These are phyloP conservation scores for Hygrophoropsis aurantiaca DNA, from an alignment of 768 basidiomycete genomes.

Conservation along the genomic window DNA sequence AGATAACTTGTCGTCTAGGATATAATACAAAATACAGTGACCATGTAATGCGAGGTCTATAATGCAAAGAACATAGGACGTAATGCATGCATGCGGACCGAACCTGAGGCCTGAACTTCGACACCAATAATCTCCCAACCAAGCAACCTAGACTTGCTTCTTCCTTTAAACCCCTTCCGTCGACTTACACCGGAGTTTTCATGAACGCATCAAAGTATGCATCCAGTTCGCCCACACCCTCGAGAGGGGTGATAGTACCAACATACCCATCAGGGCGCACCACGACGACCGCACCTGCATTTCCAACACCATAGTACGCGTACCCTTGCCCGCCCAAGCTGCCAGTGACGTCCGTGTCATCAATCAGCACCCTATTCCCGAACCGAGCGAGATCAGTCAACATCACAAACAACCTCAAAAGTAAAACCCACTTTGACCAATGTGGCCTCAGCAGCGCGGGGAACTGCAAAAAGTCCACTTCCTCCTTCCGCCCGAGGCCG, in stretches of 20 bases:
- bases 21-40: no score
- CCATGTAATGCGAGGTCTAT: no score
- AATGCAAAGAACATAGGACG: no score
- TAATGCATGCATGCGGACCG: no score
- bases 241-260: slow-evolving; percentile 52
- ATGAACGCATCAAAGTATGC: slow-evolving; percentile 50
- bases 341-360: slow-evolving; percentile 49
- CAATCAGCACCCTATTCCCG: slow-evolving; percentile 53
- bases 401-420: neutral
- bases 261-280: slow-evolving; percentile 53
- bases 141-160: no score
- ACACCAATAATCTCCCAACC: no score
- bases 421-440: slow-evolving; percentile 40
- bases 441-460: slow-evolving; percentile 35
- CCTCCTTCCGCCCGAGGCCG: slow-evolving; percentile 30
- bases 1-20: no score
- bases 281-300: slow-evolving; percentile 25
- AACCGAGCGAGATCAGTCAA: neutral
- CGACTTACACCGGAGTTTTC: slow-evolving; percentile 6
- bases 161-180: no score
- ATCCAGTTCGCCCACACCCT: slow-evolving; percentile 34
- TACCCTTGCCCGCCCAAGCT: slow-evolving; percentile 55
- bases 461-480: slow-evolving; percentile 29
- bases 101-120: no score
- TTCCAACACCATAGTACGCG: slow-evolving; percentile 44